Percentiles rank a stretch among this genome's conserved stretches.
Conservation (phyloP, 2,329 filamentous ascomycete genomes). For the Fusarium citri region DNA sequence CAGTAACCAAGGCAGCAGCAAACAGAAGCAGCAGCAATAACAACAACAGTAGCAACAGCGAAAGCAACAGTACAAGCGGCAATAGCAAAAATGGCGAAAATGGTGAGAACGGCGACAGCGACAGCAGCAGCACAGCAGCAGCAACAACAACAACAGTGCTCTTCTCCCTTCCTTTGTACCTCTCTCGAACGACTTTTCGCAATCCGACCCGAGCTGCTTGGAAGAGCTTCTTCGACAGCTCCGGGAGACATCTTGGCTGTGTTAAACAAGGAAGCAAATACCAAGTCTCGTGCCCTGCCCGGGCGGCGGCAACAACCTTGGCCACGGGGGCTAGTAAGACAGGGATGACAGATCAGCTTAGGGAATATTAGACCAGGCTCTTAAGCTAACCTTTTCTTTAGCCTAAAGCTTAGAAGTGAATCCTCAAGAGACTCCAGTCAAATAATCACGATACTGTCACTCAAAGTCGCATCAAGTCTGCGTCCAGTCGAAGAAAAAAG, state of each 20-base stretch:
- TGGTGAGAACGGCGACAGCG: no score
- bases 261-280: not conserved
- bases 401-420: not conserved
- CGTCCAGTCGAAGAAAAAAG: not conserved
- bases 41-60: no score
- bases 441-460: not conserved
- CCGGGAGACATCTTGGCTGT: not conserved
- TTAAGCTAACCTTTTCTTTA: fast-evolving
- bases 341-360: fast-evolving
- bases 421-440: fast-evolving
- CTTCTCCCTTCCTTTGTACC: not conserved
- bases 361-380: not conserved
- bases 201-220: no score
- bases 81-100: no score
- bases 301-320: not conserved
- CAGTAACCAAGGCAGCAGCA: no score
- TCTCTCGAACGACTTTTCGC: no score
- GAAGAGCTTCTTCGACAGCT: not conserved
- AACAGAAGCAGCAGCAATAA: no score
- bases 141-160: not conserved
- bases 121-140: no score
- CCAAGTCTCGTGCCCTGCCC: not conserved
- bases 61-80: no score
- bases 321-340: not conserved
- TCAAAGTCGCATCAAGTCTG: not conserved